Evolutionary conservation across 495 filamentous ascomycete genomes (phyloP), one percentile per base, ranked within the genome.

Genomic region (Ramalina intermedia): DNA sequence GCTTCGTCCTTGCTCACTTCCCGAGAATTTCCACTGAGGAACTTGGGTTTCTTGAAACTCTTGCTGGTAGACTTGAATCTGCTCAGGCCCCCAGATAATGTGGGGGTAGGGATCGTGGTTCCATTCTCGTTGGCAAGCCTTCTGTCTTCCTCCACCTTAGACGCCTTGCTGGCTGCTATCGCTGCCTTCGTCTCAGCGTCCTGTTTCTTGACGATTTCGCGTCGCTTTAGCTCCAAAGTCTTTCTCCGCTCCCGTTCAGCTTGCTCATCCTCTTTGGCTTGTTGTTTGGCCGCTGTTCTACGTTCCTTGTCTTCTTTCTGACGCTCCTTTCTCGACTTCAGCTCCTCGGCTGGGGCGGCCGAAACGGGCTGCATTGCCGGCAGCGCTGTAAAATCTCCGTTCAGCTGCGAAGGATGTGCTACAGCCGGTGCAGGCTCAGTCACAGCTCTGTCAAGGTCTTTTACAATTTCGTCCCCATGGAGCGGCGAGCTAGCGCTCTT

Each of bases 251-350:
- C 75, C 54, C 82, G 75, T 1, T 76, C 74, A 4, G 69, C 71
- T 57, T 80, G 85, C 47, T 78, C 72, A 47, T 67, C 70, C 36
- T 83, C 81, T 55, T 82, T 89, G 21, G 81, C 72, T 44, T 66
- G 70, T 27, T 83, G 81, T 53, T 82, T 88, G 26, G 81, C 79
- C 18, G 77, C 76, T 18, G 73, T 74, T 49, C 78, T 82, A 7
- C 70, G 68, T 42, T 80, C 81, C 55, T 83, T 82, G 50, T 82
- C 79, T 49, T 75, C 79, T 20, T 74, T 65, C 6, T 61, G 64
- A 41, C 61, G 66, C 29, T 74, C 71, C 50, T 70, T 73, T 48
- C 63, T 67, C 6, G 62, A 63, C 21, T 69, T 69, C 23, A 63
- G 37, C 37, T 75, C 70, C 38, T 68, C 72, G 53, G 71, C 73